Conservation (phyloP, 2,329 filamentous ascomycete genomes). For the Didymella exigua region DNA sequence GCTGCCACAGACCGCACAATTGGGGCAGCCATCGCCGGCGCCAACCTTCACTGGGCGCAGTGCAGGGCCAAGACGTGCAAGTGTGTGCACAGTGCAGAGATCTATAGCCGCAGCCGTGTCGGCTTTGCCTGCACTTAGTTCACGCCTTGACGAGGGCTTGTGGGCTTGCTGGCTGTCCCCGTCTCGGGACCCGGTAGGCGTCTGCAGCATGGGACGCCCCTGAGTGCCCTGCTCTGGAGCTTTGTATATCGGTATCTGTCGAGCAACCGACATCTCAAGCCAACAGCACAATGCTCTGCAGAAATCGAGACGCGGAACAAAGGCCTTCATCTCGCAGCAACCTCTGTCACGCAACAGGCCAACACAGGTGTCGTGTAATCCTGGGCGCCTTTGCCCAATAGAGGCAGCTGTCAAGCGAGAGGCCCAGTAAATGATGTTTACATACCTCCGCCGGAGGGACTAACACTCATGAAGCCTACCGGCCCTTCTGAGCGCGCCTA, state of each 20-base stretch:
- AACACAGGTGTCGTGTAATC: conserved; percentile 24
- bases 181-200: conserved; percentile 31
- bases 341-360: conserved; percentile 20
- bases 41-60: conserved; percentile 22
- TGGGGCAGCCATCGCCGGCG: conserved; percentile 33
- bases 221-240: conserved; percentile 4
- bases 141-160: conserved; percentile 22
- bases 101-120: conserved; percentile 34
- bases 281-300: conserved; percentile 15
- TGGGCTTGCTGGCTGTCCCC: conserved; percentile 29
- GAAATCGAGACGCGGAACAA: conserved; percentile 10
- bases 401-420: conserved; percentile 28
- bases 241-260: conserved; percentile 11
- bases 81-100: conserved; percentile 28
- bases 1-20: conserved; percentile 30
- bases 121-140: conserved; percentile 21
- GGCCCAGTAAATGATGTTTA: conserved; percentile 16
- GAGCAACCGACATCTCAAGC: conserved; percentile 12
- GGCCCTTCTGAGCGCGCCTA: conserved; percentile 19
- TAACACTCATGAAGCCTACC: conserved; percentile 11
- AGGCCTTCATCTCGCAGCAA: conserved; percentile 16
- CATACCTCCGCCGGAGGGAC: conserved; percentile 14
- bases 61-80: conserved; percentile 26
- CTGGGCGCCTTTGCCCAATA: conserved; percentile 32
- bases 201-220: conserved; percentile 28